Percentiles rank a stretch among this genome's conserved stretches.
Evolutionary conservation across 1,284 basidiomycete species (phyloP).

Genomic region (Rhodotorula sp.): DNA sequence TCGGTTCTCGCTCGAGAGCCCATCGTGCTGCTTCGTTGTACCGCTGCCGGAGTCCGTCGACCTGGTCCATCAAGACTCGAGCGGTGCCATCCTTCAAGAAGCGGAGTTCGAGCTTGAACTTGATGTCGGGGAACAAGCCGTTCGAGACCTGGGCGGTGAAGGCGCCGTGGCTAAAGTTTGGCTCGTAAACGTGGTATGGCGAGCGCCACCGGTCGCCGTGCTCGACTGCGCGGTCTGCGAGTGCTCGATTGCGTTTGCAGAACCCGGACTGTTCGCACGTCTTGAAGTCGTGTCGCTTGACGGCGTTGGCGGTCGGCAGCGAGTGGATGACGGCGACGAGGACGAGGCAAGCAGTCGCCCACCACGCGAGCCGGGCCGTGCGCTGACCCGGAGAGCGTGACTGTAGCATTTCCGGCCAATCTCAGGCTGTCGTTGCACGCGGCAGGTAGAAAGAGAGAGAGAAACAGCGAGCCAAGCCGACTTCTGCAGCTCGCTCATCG

Average conservation of each 20-base stretch:
- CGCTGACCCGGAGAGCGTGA: too few relatives aligned
- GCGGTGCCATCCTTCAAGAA: slow-evolving; percentile 64
- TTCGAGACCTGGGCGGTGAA: slow-evolving; percentile 72
- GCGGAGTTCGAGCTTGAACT: slow-evolving; percentile 69
- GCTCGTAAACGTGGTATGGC: slow-evolving; percentile 70
- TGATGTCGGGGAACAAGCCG: slow-evolving; percentile 73
- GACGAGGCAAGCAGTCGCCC: not conserved
- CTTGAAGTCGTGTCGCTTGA: slow-evolving; percentile 76
- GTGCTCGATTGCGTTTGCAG: slow-evolving; percentile 78
- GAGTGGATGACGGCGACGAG: slow-evolving; percentile 8
- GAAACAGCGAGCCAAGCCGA: too few relatives aligned
- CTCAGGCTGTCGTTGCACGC: too few relatives aligned
- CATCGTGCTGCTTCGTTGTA: slow-evolving; percentile 87
- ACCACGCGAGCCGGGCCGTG: not conserved
- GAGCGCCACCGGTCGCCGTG: slow-evolving; percentile 64
- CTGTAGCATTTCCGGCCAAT: too few relatives aligned
- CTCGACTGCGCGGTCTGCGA: slow-evolving; percentile 55
- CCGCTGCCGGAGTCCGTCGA: slow-evolving; percentile 68
- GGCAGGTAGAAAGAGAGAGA: too few relatives aligned
- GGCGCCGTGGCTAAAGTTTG: slow-evolving; percentile 58
- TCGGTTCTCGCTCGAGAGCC: slow-evolving; percentile 72
- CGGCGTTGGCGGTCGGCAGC: slow-evolving; percentile 32
- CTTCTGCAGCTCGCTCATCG: too few relatives aligned
- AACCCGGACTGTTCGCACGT: slow-evolving; percentile 85
- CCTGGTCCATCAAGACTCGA: slow-evolving; percentile 80